A percentile compares a stretch with the other conserved stretches of the same genome.
Evolutionary conservation across 441 rosid species (phyloP).

Genomic region (Euphorbia celastroides): DNA sequence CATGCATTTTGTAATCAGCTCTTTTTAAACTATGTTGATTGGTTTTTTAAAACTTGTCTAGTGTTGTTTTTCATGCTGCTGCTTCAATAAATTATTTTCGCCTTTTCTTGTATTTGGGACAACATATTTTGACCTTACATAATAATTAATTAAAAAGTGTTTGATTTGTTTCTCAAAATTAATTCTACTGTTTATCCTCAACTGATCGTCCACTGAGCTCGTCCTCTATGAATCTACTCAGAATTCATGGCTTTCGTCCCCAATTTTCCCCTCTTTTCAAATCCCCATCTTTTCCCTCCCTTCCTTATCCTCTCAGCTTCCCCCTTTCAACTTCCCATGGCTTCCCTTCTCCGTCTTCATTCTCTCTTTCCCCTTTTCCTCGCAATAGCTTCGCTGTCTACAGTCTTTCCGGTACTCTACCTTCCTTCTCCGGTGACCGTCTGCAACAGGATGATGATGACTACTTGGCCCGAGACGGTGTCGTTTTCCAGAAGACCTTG

Average conservation of each 20-base stretch:
- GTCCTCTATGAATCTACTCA: constrained; percentile 36
- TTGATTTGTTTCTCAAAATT: too few relatives aligned
- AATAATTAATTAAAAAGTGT: too few relatives aligned
- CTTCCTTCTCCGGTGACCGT: constrained; percentile 19
- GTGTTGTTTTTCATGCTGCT: too few relatives aligned
- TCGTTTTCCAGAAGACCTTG: constrained; percentile 57
- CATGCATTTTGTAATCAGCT: too few relatives aligned
- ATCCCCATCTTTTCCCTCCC: constrained; percentile 14
- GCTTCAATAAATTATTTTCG: too few relatives aligned
- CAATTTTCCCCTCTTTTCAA: constrained; percentile 22
- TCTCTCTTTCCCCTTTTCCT: constrained; percentile 23
- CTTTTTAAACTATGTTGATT: too few relatives aligned
- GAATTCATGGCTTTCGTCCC: constrained; percentile 18
- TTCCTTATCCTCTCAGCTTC: constrained; percentile 13
- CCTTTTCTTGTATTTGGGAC: too few relatives aligned
- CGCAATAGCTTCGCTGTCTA: constrained; percentile 27
- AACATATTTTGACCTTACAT: too few relatives aligned
- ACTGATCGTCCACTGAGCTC: too few relatives aligned
- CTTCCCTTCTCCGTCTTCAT: constrained; percentile 1
- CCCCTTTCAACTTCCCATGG: neutral
- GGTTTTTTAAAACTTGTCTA: too few relatives aligned
- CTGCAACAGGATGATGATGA: constrained; percentile 16
- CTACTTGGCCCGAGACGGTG: constrained; percentile 43
- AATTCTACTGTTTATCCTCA: too few relatives aligned
- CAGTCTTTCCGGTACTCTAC: constrained; percentile 26